Evolutionary conservation across 2,329 filamentous ascomycete genomes (phyloP), one percentile per base, ranked within the genome.

Genomic region (Microsporum audouinii): DNA sequence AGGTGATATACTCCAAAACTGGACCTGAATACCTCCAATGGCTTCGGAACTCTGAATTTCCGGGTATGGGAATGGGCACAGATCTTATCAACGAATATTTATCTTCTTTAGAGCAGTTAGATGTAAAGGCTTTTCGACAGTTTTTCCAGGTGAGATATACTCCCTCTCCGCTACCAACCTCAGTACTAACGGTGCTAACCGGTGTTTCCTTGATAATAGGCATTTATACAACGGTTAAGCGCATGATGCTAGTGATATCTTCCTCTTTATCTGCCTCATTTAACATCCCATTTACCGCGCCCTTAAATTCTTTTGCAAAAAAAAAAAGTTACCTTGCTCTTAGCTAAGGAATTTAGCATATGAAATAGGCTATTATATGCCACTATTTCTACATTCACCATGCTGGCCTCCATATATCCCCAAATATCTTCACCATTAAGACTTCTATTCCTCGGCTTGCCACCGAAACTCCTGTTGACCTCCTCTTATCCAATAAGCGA

Each of bases 1-100:
- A 94, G 75, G 87, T 84, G 39, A 94, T 99, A 64, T 92, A 96
- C 71, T 81, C 84, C 66, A 97, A 97, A 78, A 92, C 89, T 10
- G 94, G 94, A 31, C 83, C 88, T 58, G 81, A 84, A 61, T 97
- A 96, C 71, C 81, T 92, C 29, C 71, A 74, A 39, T 79, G 76
- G 66, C 69, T 80, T 39, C 72, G 76, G 31, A 70, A 69, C 53
- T 73, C 72, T 29, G 78, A 80, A 64, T 63, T 80, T 57, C 76
- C 75, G 29, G 72, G 73, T 8, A 75, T 79, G 72, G 78, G 78
- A 43, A 78, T 80, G 77, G 75, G 74, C 23, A 67, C 67, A 12
- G 72, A 75, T 45, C 71, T 78, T 60, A 75, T 79, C 60, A 73
- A 77, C 57, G 77, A 79, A 63, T 80, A 77, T 68, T 66, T 79